Evolutionary conservation across 176 grass and related monocot species (phyloP).

Genomic region (Triticum monococcum): DNA sequence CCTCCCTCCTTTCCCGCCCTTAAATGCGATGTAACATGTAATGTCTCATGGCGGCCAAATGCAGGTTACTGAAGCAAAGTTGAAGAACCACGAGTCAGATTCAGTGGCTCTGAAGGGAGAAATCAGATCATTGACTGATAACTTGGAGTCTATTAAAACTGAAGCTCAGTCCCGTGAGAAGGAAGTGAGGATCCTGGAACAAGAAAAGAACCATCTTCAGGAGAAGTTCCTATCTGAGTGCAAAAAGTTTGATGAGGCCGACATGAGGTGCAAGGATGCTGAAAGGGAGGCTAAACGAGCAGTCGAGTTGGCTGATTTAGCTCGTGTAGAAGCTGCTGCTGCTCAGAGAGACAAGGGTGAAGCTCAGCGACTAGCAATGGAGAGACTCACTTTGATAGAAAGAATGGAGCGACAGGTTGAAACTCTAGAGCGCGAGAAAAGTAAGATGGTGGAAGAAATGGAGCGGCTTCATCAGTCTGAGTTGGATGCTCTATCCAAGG

Average conservation of each 20-base stretch:
- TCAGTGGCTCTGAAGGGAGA: constrained; percentile 74
- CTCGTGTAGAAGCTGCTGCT: constrained; percentile 59
- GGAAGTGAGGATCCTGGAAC: constrained; percentile 70
- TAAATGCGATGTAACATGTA: not conserved
- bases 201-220: constrained; percentile 92
- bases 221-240: constrained; percentile 71
- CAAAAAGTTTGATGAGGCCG: constrained; percentile 76
- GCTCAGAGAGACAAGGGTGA: constrained; percentile 90
- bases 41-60: constrained; percentile 24
- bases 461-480: constrained; percentile 66
- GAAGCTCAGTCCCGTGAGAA: constrained; percentile 70
- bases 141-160: constrained; percentile 64
- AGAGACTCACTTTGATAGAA: constrained; percentile 74
- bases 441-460: constrained; percentile 67
- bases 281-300: constrained; percentile 83
- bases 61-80: constrained; percentile 76
- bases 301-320: constrained; percentile 79
- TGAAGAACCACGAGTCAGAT: constrained; percentile 65
- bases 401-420: constrained; percentile 79
- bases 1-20: not conserved
- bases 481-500: constrained; percentile 73
- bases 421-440: constrained; percentile 74
- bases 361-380: constrained; percentile 77
- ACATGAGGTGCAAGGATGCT: constrained; percentile 86
- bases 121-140: constrained; percentile 64